phyloP scores from a whole-genome alignment of 345 rosid species.

The Citrus medica region DNA sequence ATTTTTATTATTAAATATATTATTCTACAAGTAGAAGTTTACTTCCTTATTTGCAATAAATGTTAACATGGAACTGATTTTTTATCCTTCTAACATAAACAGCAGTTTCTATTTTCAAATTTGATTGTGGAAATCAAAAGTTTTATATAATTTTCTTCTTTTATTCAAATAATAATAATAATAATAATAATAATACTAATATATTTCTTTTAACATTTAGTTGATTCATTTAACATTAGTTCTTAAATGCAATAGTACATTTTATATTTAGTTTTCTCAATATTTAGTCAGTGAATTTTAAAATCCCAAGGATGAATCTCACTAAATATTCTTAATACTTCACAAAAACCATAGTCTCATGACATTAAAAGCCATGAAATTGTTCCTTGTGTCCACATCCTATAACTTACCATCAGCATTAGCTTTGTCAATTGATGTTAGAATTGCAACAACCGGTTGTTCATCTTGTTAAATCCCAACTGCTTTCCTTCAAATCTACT shows the following conservation, averaged over 20 bases:
- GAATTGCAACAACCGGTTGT: slow-evolving; percentile 33
- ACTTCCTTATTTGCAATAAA: fast-evolving
- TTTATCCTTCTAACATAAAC: too few species aligned
- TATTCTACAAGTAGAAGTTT: too few species aligned
- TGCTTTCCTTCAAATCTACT: slow-evolving; percentile 3
- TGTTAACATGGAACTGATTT: too few species aligned
- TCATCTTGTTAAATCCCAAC: slow-evolving; percentile 26
- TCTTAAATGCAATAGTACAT: not conserved
- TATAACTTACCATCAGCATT: not conserved
- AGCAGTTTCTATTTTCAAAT: too few species aligned
- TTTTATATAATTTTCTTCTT: too few species aligned
- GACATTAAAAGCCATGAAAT: not conserved
- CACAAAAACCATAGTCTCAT: not conserved
- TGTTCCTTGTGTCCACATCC: not conserved
- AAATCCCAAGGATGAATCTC: not conserved
- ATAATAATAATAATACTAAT: too few species aligned
- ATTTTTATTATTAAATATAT: fast-evolving
- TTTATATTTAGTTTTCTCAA: not conserved
- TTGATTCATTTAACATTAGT: not conserved
- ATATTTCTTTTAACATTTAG: not conserved
- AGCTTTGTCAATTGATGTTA: slow-evolving; percentile 8
- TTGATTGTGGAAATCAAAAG: too few species aligned
- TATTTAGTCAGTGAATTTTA: not conserved
- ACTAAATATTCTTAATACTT: not conserved
- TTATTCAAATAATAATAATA: too few species aligned